phyloP scores from a whole-genome alignment of 257 asterid genomes.

The Rehmannia glutinosa region DNA sequence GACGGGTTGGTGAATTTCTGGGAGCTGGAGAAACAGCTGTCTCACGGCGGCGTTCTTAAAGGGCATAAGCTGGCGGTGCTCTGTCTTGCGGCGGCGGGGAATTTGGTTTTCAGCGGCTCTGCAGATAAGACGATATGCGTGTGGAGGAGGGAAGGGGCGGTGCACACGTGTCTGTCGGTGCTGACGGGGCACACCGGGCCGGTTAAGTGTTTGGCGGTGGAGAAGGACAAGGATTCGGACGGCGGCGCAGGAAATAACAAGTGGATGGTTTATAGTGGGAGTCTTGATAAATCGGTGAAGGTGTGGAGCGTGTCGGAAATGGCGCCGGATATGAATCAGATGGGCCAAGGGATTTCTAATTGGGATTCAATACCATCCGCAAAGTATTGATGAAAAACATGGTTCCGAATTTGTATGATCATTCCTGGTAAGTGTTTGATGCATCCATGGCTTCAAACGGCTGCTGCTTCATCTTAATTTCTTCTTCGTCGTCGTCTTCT shows the following conservation, averaged over 20 bases:
- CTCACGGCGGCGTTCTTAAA: conserved; percentile 65
- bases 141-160: conserved; percentile 61
- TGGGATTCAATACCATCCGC: conserved; percentile 63
- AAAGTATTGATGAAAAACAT: conserved; percentile 33
- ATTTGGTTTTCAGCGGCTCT: conserved; percentile 62
- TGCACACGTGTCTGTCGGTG: conserved; percentile 60
- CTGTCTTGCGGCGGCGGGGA: conserved; percentile 59
- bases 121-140: conserved; percentile 76
- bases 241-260: conserved; percentile 20
- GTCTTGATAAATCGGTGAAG: conserved; percentile 76
- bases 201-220: conserved; percentile 68
- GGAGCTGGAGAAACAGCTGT: conserved; percentile 47
- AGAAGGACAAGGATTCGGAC: conserved; percentile 46
- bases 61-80: conserved; percentile 84
- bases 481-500: neutral
- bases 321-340: conserved; percentile 44
- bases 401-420: too few species aligned
- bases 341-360: conserved; percentile 24
- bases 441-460: neutral
- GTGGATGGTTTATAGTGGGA: conserved; percentile 80
- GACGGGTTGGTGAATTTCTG: conserved; percentile 78
- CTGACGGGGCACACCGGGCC: conserved; percentile 85
- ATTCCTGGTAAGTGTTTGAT: neutral
- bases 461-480: neutral
- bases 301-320: conserved; percentile 80